phyloP scores from a whole-genome alignment of 2,329 filamentous ascomycete species.

The Escovopsis weberi region DNA sequence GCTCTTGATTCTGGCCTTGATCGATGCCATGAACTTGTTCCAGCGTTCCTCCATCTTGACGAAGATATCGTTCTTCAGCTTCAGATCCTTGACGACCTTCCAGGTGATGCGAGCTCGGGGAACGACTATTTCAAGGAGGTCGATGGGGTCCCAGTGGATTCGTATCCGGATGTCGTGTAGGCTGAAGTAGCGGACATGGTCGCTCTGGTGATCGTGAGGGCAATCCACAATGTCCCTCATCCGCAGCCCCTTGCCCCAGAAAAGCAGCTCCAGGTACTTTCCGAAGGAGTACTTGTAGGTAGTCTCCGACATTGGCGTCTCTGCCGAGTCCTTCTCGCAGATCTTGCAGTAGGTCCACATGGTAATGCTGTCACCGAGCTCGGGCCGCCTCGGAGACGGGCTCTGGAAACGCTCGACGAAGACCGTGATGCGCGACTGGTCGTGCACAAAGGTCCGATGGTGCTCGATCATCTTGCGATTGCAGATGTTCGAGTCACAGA shows the following conservation, averaged over 20 bases:
- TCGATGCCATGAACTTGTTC: conserved; percentile 74
- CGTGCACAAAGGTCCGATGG: conserved; percentile 93
- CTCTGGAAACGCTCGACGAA: conserved; percentile 55
- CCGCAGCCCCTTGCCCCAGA: conserved; percentile 79
- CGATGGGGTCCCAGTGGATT: conserved; percentile 85
- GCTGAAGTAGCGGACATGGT: conserved; percentile 88
- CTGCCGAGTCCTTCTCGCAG: conserved; percentile 79
- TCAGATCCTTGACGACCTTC: conserved; percentile 92
- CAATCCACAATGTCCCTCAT: conserved; percentile 58
- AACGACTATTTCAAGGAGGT: conserved; percentile 86
- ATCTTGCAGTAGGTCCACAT: conserved; percentile 98
- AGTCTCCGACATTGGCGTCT: conserved; percentile 80
- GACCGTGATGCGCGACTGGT: conserved; percentile 82
- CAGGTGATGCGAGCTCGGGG: conserved; percentile 83
- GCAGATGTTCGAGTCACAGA: conserved; percentile 73
- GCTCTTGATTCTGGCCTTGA: conserved; percentile 67
- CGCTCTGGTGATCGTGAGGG: conserved; percentile 79
- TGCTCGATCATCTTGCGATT: conserved; percentile 83
- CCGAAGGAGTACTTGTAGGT: conserved; percentile 98
- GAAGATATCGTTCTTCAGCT: conserved; percentile 85
- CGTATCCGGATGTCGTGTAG: conserved; percentile 73
- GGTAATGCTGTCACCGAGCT: conserved; percentile 51
- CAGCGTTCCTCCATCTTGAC: conserved; percentile 67
- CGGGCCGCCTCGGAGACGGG: conserved; percentile 23
- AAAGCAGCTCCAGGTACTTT: conserved; percentile 94